Base-by-base conservation (phyloP, 176 grass and related monocot genomes). In the barley (Hordeum vulgare) region DNA sequence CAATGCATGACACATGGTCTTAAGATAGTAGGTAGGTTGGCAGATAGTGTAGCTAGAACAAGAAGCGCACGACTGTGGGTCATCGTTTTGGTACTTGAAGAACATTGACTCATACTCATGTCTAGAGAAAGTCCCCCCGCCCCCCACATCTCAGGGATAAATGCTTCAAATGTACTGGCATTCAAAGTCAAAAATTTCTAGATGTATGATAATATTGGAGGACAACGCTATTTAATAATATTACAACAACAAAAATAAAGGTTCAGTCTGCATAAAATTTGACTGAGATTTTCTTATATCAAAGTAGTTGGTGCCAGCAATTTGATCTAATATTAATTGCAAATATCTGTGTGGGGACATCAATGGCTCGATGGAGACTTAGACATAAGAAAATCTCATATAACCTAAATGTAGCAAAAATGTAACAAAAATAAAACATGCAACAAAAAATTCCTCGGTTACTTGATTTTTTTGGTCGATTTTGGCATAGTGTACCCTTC, bases 1-100 rank as follows among this genome's bases (percentile, higher is more conserved):
- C 83, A 77, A 82, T 41, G 77, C 61, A 85, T 85, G 71, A 8
- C 74, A 76, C 74, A 71, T 82, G 79, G 88, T 86, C 88, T 54
- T 54, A 54, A 81, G 75, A 37, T 51, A 62, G 60, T 77, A 18
- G 66, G 83, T 85, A 89, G 83, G 78, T 70, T 85, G 87, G 81
- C 82, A 71, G 40, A 53, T 85, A 80, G 79, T 76, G 87, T 89
- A 89, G 77, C 77, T 85, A 85, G 44, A 89, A 88, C 45, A 78
- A 64, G 81, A 66, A 90, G 83, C 88, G 81, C 65, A 81, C 44
- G 67, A 85, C 66, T 54, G 75, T 79, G 79, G 74, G 73, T 87
- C 80, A 93, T 96, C 86, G 75, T 93, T 90, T 96, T 82, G 88
- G 88, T 87, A 90, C 86, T 96, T 93, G 94, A 60, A 69, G 80